A percentile compares a stretch with the other conserved stretches of the same genome.
Evolutionary conservation across 2,329 filamentous ascomycete genomes (phyloP).

Genomic region (Bertia moriformis): DNA sequence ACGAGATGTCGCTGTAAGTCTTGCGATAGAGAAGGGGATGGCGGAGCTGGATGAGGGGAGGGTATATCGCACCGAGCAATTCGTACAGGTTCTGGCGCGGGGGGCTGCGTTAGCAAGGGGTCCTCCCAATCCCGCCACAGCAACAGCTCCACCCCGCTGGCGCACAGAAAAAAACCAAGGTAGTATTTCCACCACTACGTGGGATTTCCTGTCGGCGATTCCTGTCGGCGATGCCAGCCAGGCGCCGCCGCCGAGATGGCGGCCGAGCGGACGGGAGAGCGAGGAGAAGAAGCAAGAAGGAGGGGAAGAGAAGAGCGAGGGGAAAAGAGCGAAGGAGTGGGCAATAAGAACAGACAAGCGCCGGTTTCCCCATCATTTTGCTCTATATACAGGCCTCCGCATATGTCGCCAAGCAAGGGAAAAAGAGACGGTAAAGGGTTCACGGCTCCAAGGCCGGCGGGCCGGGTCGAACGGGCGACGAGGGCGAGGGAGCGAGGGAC

Average conservation of each 20-base stretch:
- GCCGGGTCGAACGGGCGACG: no score
- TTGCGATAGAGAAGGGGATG: constrained; percentile 7
- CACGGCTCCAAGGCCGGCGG: no score
- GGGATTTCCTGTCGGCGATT: neutral
- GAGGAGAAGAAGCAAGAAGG: constrained; percentile 1
- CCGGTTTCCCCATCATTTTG: no score
- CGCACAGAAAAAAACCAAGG: neutral
- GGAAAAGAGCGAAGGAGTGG: no score
- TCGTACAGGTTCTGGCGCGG: constrained; percentile 76
- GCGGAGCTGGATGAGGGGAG: constrained; percentile 7
- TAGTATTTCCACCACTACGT: neutral
- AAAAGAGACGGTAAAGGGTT: no score
- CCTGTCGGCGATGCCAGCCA: neutral
- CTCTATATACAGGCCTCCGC: no score
- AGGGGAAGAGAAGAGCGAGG: constrained; percentile 2
- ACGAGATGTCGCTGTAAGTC: constrained; percentile 2
- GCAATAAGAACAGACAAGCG: no score
- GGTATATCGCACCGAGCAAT: constrained; percentile 72
- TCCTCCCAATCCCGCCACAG: no score
- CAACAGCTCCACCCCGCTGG: constrained; percentile 17
- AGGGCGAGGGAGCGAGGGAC: neutral
- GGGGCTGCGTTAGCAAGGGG: constrained; percentile 8
- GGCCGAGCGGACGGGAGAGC: neutral
- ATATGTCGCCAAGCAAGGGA: no score
- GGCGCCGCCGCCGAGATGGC: constrained; percentile 1